Evolutionary conservation across 2,329 filamentous ascomycete species (phyloP).

Genomic region (Apiospora aurea): DNA sequence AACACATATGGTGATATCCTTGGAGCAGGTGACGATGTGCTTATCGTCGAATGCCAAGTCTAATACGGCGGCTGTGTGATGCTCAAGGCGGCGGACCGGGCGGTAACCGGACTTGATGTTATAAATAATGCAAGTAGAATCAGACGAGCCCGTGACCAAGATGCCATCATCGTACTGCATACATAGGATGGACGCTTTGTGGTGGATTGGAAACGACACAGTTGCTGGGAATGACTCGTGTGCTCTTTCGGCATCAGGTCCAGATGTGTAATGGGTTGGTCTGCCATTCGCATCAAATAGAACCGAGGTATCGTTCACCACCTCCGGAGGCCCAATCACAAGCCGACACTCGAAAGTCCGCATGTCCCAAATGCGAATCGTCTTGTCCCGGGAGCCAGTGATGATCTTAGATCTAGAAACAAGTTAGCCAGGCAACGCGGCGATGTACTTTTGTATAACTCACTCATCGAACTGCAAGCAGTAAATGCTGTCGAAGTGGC

Average conservation of each 20-base stretch:
- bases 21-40: slow-evolving; percentile 96
- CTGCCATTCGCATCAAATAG: slow-evolving; percentile 59
- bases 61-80: slow-evolving; percentile 87
- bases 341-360: slow-evolving; percentile 84
- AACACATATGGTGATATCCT: slow-evolving; percentile 91
- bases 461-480: slow-evolving; percentile 98
- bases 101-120: slow-evolving; percentile 79
- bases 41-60: slow-evolving; percentile 92
- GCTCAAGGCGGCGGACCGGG: slow-evolving; percentile 78
- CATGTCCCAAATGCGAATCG: slow-evolving; percentile 96
- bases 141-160: slow-evolving; percentile 93
- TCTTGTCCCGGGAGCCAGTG: slow-evolving; percentile 93
- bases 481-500: slow-evolving; percentile 95
- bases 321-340: slow-evolving; percentile 80
- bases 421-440: neutral
- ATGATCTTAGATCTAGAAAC: slow-evolving; percentile 82
- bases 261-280: slow-evolving; percentile 62
- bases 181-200: slow-evolving; percentile 92
- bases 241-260: slow-evolving; percentile 55
- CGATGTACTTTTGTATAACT: slow-evolving; percentile 38
- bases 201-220: slow-evolving; percentile 70
- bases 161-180: slow-evolving; percentile 93
- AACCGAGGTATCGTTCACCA: slow-evolving; percentile 61
- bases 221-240: slow-evolving; percentile 59
- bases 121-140: slow-evolving; percentile 91